phyloP scores from a whole-genome alignment of 2,329 filamentous ascomycete genomes.

The Hypomyces perniciosus region DNA sequence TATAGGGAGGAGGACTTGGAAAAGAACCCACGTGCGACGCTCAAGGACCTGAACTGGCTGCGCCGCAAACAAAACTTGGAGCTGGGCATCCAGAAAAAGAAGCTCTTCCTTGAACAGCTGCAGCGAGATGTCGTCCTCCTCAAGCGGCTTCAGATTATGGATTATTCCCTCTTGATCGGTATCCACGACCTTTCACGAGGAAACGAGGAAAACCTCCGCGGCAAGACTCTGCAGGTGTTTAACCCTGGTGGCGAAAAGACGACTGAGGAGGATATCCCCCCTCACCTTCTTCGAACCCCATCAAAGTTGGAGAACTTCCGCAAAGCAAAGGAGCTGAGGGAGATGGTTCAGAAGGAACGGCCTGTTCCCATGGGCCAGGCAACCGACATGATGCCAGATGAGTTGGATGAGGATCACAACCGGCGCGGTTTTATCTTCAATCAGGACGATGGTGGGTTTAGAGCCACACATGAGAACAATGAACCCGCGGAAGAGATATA shows the following conservation, averaged over 20 bases:
- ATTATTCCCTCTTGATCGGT: conserved; percentile 91
- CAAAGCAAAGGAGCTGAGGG: conserved; percentile 83
- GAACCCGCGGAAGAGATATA: conserved; percentile 85
- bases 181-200: conserved; percentile 87
- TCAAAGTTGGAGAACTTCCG: conserved; percentile 88
- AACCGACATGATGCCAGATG: conserved; percentile 80
- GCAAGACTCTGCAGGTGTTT: conserved; percentile 88
- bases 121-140: conserved; percentile 79
- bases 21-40: conserved; percentile 82
- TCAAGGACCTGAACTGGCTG: conserved; percentile 97
- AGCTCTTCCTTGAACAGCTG: conserved; percentile 82
- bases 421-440: conserved; percentile 77
- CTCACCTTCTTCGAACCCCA: conserved; percentile 75
- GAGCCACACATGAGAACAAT: conserved; percentile 88
- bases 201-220: conserved; percentile 88
- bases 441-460: conserved; percentile 86
- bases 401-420: conserved; percentile 68
- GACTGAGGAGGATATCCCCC: conserved; percentile 54
- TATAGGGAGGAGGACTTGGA: conserved; percentile 83
- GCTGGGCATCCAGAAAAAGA: conserved; percentile 82
- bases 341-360: conserved; percentile 88
- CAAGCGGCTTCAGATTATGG: conserved; percentile 92
- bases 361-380: conserved; percentile 88
- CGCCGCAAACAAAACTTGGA: conserved; percentile 79
- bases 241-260: conserved; percentile 70